Evolutionary conservation across 73 alveolate genomes (phyloP).

Genomic region (Blepharisma japonicum): DNA sequence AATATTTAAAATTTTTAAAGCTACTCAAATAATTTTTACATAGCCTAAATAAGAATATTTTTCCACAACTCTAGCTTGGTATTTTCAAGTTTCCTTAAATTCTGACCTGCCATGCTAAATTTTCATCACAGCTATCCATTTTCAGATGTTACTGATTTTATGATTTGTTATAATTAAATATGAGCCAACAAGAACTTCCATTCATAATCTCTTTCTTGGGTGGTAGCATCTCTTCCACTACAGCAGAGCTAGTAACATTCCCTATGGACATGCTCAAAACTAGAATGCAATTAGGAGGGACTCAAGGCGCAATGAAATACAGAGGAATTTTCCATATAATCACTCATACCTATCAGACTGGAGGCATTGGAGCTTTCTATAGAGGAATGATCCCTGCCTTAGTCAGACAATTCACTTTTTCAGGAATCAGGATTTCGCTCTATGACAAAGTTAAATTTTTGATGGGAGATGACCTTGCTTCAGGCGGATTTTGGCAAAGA

Average conservation of each 20-base stretch:
- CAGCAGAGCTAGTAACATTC: slow-evolving; percentile 47
- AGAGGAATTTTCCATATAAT: slow-evolving; percentile 34
- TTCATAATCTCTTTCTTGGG: slow-evolving; percentile 27
- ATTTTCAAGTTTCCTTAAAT: too few species aligned
- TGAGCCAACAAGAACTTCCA: slow-evolving; percentile 9
- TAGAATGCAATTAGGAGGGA: slow-evolving; percentile 49
- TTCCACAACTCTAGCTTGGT: too few species aligned
- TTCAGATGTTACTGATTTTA: too few species aligned
- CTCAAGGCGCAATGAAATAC: slow-evolving; percentile 44
- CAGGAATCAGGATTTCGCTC: slow-evolving; percentile 41
- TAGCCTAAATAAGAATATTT: too few species aligned
- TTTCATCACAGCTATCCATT: too few species aligned
- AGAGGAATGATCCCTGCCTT: slow-evolving; percentile 47
- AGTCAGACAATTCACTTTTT: slow-evolving; percentile 38
- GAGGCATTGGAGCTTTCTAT: slow-evolving; percentile 43
- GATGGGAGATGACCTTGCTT: slow-evolving; percentile 32
- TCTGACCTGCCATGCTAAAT: too few species aligned
- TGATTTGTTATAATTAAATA: too few species aligned
- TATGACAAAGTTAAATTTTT: slow-evolving; percentile 37
- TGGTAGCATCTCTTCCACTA: slow-evolving; percentile 40
- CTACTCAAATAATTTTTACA: too few species aligned
- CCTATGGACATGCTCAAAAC: slow-evolving; percentile 45
- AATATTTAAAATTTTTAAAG: too few species aligned
- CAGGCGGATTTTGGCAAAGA: slow-evolving; percentile 32
- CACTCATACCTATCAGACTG: slow-evolving; percentile 14